phyloP scores from a whole-genome alignment of 306 rosid species.

The Cicer chorassanicum region DNA sequence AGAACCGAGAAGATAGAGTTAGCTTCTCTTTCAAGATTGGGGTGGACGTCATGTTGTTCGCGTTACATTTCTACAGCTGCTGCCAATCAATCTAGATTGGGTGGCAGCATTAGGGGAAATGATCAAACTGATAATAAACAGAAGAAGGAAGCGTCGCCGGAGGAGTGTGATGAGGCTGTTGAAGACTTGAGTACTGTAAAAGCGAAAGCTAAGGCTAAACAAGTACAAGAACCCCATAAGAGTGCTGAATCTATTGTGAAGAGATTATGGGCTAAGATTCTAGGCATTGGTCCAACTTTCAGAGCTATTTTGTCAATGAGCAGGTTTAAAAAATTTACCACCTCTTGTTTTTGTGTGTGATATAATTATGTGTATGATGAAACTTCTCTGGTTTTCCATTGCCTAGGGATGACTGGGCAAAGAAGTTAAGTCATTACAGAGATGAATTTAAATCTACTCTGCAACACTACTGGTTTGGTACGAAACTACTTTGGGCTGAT shows the following conservation, averaged over 20 bases:
- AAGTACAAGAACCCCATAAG: conserved; percentile 62
- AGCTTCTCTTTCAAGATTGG: conserved; percentile 39
- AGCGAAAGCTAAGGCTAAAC: conserved; percentile 84
- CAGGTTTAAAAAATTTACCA: conserved; percentile 59
- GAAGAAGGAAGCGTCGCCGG: conserved; percentile 78
- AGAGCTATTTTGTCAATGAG: conserved; percentile 77
- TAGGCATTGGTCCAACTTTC: conserved; percentile 84
- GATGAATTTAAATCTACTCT: conserved; percentile 67
- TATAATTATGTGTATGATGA: neutral
- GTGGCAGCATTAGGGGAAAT: conserved; percentile 44
- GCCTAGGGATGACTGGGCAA: conserved; percentile 86
- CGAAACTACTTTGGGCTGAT: conserved; percentile 81
- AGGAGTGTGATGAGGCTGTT: conserved; percentile 87
- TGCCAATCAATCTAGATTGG: conserved; percentile 50
- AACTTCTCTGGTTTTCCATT: conserved; percentile 44
- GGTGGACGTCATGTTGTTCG: conserved; percentile 50
- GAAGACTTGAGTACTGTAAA: conserved; percentile 69
- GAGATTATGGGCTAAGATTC: conserved; percentile 60
- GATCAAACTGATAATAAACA: conserved; percentile 52
- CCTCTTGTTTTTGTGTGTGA: conserved; percentile 36
- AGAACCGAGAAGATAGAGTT: conserved; percentile 39
- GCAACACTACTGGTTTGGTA: conserved; percentile 88
- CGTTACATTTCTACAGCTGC: conserved; percentile 59
- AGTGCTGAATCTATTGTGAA: conserved; percentile 50
- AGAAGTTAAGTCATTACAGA: conserved; percentile 70